Evolutionary conservation across 2,329 filamentous ascomycete genomes (phyloP).

Genomic region (Sporothrix inflata): DNA sequence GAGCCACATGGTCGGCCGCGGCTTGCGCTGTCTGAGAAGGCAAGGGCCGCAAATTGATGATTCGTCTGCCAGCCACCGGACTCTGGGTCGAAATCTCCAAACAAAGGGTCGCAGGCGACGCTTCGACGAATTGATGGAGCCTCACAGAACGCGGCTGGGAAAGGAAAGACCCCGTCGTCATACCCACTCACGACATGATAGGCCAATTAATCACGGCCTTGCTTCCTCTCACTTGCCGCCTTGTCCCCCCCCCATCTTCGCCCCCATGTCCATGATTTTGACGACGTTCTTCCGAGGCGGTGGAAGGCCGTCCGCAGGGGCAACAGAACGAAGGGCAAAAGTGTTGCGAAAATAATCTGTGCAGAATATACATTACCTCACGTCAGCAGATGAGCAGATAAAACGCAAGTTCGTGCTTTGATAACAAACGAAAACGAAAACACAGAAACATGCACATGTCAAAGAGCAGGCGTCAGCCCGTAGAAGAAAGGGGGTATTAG

Average conservation of each 20-base stretch:
- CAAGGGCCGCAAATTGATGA: neutral
- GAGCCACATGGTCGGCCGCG: conserved; percentile 7
- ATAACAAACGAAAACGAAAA: neutral
- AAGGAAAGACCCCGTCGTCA: conserved; percentile 5
- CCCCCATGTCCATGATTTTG: neutral
- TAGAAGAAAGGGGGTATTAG: neutral
- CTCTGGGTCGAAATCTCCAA: conserved; percentile 5
- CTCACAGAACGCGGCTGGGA: conserved; percentile 24
- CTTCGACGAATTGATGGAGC: conserved; percentile 19
- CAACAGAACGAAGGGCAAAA: neutral
- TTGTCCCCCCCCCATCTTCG: neutral
- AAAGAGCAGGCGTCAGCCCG: neutral
- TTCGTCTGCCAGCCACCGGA: conserved; percentile 27
- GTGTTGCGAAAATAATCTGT: neutral
- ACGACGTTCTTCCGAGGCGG: neutral
- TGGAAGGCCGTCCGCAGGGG: neutral
- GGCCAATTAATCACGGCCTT: conserved; percentile 16
- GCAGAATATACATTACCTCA: neutral
- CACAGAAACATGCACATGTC: neutral
- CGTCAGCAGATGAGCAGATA: neutral
- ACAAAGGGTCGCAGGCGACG: neutral
- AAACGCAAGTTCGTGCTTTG: neutral
- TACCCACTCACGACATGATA: neutral
- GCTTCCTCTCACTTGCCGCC: conserved; percentile 10
- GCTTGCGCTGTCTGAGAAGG: neutral